Evolutionary conservation across 2,329 filamentous ascomycete genomes (phyloP).

Genomic region (Sporothrix globosa): DNA sequence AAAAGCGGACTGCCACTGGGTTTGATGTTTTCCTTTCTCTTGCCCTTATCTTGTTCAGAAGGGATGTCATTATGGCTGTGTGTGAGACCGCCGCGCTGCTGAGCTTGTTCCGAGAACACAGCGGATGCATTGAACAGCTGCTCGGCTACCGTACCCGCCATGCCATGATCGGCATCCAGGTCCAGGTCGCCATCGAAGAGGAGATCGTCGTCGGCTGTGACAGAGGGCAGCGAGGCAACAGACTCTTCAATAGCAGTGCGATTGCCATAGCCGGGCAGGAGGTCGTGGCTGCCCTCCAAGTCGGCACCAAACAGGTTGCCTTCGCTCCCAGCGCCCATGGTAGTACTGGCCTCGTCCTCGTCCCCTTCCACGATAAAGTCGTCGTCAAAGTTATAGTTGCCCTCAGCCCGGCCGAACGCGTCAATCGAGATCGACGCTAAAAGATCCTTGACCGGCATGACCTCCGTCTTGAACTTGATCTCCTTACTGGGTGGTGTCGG

Average conservation of each 20-base stretch:
- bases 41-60: neutral
- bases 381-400: conserved; percentile 65
- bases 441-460: conserved; percentile 84
- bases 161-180: conserved; percentile 36
- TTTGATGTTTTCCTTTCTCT: neutral
- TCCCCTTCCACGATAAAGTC: conserved; percentile 62
- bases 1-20: neutral
- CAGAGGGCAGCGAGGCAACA: conserved; percentile 35
- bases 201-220: conserved; percentile 28
- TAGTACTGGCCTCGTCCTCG: conserved; percentile 50
- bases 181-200: conserved; percentile 31
- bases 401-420: conserved; percentile 68
- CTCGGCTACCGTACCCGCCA: conserved; percentile 45
- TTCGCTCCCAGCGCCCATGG: conserved; percentile 38
- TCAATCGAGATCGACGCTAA: conserved; percentile 88
- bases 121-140: conserved; percentile 54
- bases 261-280: conserved; percentile 18
- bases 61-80: neutral
- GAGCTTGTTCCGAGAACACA: conserved; percentile 48
- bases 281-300: conserved; percentile 24
- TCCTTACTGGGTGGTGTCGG: conserved; percentile 81
- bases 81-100: conserved; percentile 36
- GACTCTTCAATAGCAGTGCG: conserved; percentile 29
- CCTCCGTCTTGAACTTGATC: conserved; percentile 82
- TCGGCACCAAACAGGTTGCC: conserved; percentile 38